Percentiles rank a stretch among this genome's conserved stretches.
Evolutionary conservation across 352 stramenopile genomes (phyloP).

Genomic region (Phytophthora fragariaefolia): DNA sequence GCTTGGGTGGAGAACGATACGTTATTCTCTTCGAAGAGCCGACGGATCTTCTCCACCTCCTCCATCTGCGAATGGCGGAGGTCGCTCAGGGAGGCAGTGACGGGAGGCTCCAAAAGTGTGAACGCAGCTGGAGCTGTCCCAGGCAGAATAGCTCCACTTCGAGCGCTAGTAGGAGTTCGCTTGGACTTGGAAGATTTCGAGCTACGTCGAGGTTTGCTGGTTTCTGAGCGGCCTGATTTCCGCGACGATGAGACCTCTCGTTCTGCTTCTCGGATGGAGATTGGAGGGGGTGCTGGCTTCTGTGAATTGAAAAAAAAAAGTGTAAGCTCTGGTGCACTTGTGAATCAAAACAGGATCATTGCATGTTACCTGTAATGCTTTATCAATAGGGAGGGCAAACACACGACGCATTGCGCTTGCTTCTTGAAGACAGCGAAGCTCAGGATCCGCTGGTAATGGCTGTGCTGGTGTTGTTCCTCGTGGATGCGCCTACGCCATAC

Average conservation of each 20-base stretch:
- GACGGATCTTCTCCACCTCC: slow-evolving; percentile 72
- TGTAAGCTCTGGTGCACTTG: not conserved
- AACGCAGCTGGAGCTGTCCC: slow-evolving; percentile 1
- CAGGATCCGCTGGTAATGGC: slow-evolving; percentile 51
- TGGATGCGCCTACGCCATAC: slow-evolving; percentile 50
- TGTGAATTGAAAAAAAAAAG: slow-evolving; percentile 2
- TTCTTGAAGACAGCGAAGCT: slow-evolving; percentile 62
- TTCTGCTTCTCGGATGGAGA: not conserved
- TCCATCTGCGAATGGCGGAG: slow-evolving; percentile 59
- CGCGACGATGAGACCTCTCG: slow-evolving; percentile 15
- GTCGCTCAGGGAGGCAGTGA: slow-evolving; percentile 50
- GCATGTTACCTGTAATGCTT: slow-evolving; percentile 10
- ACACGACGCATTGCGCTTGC: slow-evolving; percentile 41
- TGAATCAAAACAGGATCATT: not conserved
- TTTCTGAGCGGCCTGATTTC: slow-evolving; percentile 7
- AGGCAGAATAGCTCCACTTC: slow-evolving; percentile 5
- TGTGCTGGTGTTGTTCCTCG: slow-evolving; percentile 56
- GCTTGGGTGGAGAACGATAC: slow-evolving; percentile 43
- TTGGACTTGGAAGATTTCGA: slow-evolving; percentile 23
- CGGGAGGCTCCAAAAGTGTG: not conserved
- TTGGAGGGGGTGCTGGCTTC: not conserved
- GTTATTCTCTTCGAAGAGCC: slow-evolving; percentile 61
- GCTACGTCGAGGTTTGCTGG: slow-evolving; percentile 8
- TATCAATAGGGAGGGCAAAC: slow-evolving; percentile 30
- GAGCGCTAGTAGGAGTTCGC: not conserved